Evolutionary conservation across 805 yeast genomes (phyloP).

Genomic region (Sugiyamaella boreocaroliniensis): DNA sequence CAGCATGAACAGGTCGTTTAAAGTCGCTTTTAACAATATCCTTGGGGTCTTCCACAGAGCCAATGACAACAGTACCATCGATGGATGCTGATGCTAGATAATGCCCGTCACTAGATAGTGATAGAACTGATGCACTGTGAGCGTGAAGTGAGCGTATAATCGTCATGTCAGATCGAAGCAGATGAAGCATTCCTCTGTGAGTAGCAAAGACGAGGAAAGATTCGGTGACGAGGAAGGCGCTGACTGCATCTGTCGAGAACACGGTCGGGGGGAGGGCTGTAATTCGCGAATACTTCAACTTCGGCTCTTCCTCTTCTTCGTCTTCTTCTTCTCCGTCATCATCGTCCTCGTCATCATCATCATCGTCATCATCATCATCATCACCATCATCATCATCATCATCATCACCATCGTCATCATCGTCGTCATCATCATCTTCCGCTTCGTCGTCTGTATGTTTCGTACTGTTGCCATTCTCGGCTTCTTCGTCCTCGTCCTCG

Average conservation of each 20-base stretch:
- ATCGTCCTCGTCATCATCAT: conserved; percentile 18
- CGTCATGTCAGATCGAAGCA: conserved; percentile 53
- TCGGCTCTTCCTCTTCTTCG: conserved; percentile 32
- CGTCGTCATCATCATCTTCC: neutral
- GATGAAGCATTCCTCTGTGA: conserved; percentile 75
- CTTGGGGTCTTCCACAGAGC: conserved; percentile 53
- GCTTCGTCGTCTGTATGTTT: neutral
- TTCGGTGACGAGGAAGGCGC: conserved; percentile 58
- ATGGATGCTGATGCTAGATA: conserved; percentile 83
- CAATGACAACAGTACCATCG: conserved; percentile 88
- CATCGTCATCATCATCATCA: conserved; percentile 14
- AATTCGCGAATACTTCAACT: conserved; percentile 66
- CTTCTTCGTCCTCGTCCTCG: neutral
- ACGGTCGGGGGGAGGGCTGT: conserved; percentile 61
- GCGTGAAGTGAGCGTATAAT: conserved; percentile 70
- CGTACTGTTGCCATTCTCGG: neutral
- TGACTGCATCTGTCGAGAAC: conserved; percentile 69
- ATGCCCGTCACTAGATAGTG: conserved; percentile 64
- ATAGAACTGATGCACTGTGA: conserved; percentile 76
- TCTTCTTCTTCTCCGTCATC: conserved; percentile 18
- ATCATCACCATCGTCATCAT: neutral
- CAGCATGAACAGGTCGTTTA: conserved; percentile 82
- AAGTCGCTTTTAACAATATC: conserved; percentile 74
- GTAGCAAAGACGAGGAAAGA: conserved; percentile 73
- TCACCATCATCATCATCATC: neutral